These are phyloP conservation scores for Sideroxylon spinosum DNA, from an alignment of 179 eudicot species.

Conservation along the genomic window DNA sequence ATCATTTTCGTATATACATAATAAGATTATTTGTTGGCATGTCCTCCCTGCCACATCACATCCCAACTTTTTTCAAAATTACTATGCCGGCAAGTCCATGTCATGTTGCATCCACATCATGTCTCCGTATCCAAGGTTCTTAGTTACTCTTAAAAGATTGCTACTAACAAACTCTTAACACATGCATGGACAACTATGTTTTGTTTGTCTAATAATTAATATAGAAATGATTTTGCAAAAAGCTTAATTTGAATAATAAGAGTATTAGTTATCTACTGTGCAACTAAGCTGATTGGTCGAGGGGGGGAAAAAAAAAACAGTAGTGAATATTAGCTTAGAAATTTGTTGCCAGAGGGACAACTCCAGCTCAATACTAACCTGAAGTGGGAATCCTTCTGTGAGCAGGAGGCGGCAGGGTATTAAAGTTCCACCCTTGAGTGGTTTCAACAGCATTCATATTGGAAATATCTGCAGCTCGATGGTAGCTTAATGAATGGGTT, in stretches of 20 bases:
- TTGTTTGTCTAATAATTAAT: too few relatives aligned
- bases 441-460: slow-evolving; percentile 19
- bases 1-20: too few relatives aligned
- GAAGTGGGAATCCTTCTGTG: slow-evolving; percentile 20
- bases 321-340: background rate
- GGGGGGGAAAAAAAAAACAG: background rate
- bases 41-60: too few relatives aligned
- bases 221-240: too few relatives aligned
- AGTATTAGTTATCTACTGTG: background rate
- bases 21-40: too few relatives aligned
- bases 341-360: background rate
- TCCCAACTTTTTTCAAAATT: too few relatives aligned
- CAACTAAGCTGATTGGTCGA: background rate
- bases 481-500: slow-evolving; percentile 17
- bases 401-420: slow-evolving; percentile 15
- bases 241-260: background rate
- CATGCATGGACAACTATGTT: too few relatives aligned
- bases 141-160: too few relatives aligned
- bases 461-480: slow-evolving; percentile 1
- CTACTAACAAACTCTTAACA: too few relatives aligned
- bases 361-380: slow-evolving; percentile 24
- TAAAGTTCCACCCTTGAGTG: slow-evolving; percentile 18
- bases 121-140: too few relatives aligned
- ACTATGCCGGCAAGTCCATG: too few relatives aligned
- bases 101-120: too few relatives aligned